These are phyloP conservation scores for Pythium utonaiense DNA, from an alignment of 352 stramenopile genomes.

Conservation along the genomic window DNA sequence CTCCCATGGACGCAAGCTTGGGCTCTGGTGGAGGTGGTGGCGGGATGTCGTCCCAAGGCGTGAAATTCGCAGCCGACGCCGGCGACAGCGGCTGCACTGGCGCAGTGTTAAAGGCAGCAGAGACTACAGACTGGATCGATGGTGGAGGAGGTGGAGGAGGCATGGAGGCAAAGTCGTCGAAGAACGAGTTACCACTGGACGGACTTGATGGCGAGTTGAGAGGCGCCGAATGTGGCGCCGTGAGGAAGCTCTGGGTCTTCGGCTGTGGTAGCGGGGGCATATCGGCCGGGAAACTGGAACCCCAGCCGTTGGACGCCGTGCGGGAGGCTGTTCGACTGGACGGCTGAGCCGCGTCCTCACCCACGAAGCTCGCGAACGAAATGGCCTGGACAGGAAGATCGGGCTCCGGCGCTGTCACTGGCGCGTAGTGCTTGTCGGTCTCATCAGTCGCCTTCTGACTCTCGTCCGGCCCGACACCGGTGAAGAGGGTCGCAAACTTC, in stretches of 20 bases:
- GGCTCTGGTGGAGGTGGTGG: conserved; percentile 18
- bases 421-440: not conserved
- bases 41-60: conserved; percentile 38
- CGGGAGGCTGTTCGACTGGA: not conserved
- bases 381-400: conserved; percentile 37
- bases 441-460: not conserved
- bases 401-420: not conserved
- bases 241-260: not conserved
- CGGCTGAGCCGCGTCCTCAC: conserved; percentile 16
- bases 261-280: conserved; percentile 14
- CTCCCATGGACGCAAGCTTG: conserved; percentile 1
- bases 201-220: conserved; percentile 8
- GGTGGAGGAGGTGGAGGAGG: not conserved
- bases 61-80: conserved; percentile 14
- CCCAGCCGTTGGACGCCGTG: not conserved
- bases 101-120: conserved; percentile 7
- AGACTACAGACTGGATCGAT: not conserved
- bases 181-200: conserved; percentile 1
- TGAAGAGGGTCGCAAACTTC: conserved; percentile 29
- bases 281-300: too few relatives aligned
- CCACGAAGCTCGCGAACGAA: conserved; percentile 69
- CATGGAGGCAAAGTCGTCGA: conserved; percentile 9
- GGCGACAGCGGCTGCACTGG: conserved; percentile 16
- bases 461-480: not conserved
- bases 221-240: not conserved